These are phyloP conservation scores for Dothiorella sarmentorum DNA, from an alignment of 2,329 filamentous ascomycete species.

Conservation along the genomic window DNA sequence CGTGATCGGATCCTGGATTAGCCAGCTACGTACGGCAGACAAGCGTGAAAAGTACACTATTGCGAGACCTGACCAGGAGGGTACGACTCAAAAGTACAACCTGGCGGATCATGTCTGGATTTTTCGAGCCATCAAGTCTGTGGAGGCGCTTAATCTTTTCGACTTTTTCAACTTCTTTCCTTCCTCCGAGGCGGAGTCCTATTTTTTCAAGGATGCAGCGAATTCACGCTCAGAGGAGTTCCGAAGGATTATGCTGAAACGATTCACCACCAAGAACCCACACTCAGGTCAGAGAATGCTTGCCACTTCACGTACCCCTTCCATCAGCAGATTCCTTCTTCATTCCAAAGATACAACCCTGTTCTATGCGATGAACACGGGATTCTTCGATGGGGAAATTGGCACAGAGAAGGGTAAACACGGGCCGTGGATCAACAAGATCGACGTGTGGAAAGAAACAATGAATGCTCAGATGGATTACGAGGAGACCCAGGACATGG, in stretches of 20 bases:
- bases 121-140: neutral
- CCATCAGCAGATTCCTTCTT: slow-evolving; percentile 6
- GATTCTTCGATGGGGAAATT: neutral
- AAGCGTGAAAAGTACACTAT: neutral
- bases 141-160: neutral
- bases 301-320: neutral
- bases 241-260: neutral
- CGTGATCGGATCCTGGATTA: neutral
- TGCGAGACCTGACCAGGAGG: neutral
- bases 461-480: neutral
- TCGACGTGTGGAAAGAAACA: neutral
- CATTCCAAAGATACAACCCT: slow-evolving; percentile 15
- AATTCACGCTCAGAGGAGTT: neutral
- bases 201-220: fast-evolving
- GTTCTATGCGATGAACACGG: neutral
- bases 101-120: slow-evolving; percentile 5
- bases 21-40: neutral
- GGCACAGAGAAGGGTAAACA: neutral
- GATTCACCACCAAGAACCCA: neutral
- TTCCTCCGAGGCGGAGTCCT: too few relatives aligned
- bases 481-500: neutral
- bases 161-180: too few relatives aligned
- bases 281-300: slow-evolving; percentile 13
- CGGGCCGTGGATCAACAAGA: too few relatives aligned
- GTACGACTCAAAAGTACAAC: neutral